Evolutionary conservation across 192 early-diverging fungal genomes (phyloP), one percentile per base, ranked within the genome.

Genomic region (Coemansia sp.): DNA sequence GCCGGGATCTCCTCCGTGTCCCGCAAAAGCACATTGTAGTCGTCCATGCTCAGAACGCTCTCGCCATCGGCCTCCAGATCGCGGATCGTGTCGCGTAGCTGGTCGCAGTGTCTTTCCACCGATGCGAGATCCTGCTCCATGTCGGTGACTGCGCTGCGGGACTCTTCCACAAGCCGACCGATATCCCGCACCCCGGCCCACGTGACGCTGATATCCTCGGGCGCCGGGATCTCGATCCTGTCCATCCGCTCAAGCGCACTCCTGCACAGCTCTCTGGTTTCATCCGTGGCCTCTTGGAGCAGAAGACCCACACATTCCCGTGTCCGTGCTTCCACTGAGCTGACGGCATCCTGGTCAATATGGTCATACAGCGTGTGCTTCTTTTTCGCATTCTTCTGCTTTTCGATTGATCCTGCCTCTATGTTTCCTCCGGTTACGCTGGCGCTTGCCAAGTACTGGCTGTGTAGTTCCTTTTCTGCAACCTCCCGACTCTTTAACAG

Each of bases 341-440:
- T 69, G 13, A 83, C 75, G 1, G 80, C 75, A 2, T 72, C 75
- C 54, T 83, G 80, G 75, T 83, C 80, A n/a, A 83, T 83, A 41
- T 83, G 80, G 58, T 83, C 80, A 59, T 83, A 72, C 66, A 83
- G 43, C 18, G 80, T 83, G 43, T 83, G 80, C 48, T 71, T 74
- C 15, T 53, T 40, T 32, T 32, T 32, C 32, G 2, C 32, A 32
- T 32, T 32, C 32, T 32, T 32, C 32, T 32, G 32, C 32, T 32
- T 32, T 32, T 32, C 32, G 32, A 32, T 32, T 32, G 32, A 32
- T 2, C 15, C 54, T n/a, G 41, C 44, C 7, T 21, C 43, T 15
- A 19, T 15, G 19, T 26, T 26, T 1, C 45, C 43, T 21, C 48
- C 56, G 15, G 41, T 47, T n/a, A 21, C 52, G 38, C 57, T 59